Evolutionary conservation across 2,329 filamentous ascomycete genomes (phyloP).

Genomic region (Phialophora tarda): DNA sequence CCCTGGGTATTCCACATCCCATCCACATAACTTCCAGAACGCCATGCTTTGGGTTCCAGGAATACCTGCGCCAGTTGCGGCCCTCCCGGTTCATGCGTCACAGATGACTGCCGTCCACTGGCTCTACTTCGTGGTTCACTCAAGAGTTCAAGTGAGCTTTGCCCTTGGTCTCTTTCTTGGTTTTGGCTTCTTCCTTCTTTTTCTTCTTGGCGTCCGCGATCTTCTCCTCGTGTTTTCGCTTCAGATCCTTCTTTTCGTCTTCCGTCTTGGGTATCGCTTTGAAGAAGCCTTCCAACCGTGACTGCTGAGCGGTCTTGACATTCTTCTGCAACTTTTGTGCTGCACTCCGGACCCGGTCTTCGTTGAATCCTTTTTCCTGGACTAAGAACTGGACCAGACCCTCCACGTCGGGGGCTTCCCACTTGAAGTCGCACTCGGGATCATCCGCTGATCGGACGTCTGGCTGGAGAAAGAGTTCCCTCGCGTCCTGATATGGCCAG

Average conservation of each 20-base stretch:
- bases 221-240: slow-evolving; percentile 93
- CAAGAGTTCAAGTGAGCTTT: slow-evolving; percentile 70
- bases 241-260: slow-evolving; percentile 79
- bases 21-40: slow-evolving; percentile 24
- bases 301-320: slow-evolving; percentile 87
- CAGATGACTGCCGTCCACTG: not conserved
- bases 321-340: slow-evolving; percentile 85
- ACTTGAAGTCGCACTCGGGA: slow-evolving; percentile 93
- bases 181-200: slow-evolving; percentile 90
- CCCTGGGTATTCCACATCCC: slow-evolving; percentile 12
- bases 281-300: slow-evolving; percentile 94
- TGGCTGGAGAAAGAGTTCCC: slow-evolving; percentile 87
- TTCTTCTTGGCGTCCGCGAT: slow-evolving; percentile 93
- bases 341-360: slow-evolving; percentile 84
- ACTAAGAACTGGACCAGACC: slow-evolving; percentile 89
- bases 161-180: slow-evolving; percentile 87
- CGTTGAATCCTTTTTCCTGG: slow-evolving; percentile 93
- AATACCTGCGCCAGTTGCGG: not conserved
- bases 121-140: not conserved
- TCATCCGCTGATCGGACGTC: slow-evolving; percentile 85
- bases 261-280: slow-evolving; percentile 89
- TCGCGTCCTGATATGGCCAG: slow-evolving; percentile 93
- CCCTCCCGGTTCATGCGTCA: not conserved
- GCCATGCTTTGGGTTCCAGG: slow-evolving; percentile 25
- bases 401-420: slow-evolving; percentile 91